Conservation (phyloP, 306 rosid genomes). For the Rosa lucieae region DNA sequence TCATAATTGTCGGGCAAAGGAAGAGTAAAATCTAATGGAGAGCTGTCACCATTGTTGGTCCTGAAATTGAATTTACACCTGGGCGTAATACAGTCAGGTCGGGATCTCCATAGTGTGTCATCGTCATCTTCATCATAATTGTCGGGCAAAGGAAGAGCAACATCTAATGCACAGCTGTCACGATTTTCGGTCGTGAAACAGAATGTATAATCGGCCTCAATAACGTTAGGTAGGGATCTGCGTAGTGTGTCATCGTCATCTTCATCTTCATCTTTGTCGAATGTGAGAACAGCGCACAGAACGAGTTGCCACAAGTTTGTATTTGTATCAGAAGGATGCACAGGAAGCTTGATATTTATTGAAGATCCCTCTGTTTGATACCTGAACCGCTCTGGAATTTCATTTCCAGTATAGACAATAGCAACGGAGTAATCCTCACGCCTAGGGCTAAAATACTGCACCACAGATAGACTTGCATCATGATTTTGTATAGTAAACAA, state of each 20-base stretch:
- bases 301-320: background rate
- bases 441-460: background rate
- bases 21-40: background rate
- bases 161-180: too few species aligned
- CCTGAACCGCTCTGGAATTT: background rate
- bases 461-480: background rate
- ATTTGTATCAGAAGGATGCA: background rate
- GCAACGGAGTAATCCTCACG: background rate
- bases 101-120: background rate
- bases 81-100: background rate
- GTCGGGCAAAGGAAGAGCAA: too few species aligned
- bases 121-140: background rate
- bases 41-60: background rate
- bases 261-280: background rate
- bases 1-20: too few species aligned
- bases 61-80: background rate
- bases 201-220: too few species aligned
- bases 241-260: too few species aligned
- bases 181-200: too few species aligned
- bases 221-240: too few species aligned
- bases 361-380: background rate
- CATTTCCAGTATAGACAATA: background rate
- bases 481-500: background rate
- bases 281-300: background rate
- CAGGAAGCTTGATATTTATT: background rate